These are phyloP conservation scores for Iodosphaeria phyllophila DNA, from an alignment of 2,329 filamentous ascomycete species.

Conservation along the genomic window DNA sequence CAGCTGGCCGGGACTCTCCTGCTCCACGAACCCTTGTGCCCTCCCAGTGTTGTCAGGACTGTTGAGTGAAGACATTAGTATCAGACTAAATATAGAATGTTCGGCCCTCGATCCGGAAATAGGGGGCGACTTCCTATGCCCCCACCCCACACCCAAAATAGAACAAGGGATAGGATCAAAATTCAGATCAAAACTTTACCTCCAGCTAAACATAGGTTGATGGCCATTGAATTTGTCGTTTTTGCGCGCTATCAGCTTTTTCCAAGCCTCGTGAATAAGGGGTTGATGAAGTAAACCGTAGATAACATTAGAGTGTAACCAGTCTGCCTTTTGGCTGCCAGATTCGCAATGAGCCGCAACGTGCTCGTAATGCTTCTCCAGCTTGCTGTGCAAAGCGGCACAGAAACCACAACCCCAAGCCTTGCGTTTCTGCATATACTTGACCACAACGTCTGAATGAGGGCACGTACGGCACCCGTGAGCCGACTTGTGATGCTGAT, in stretches of 20 bases:
- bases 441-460: slow-evolving; percentile 44
- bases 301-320: slow-evolving; percentile 51
- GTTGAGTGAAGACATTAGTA: no score
- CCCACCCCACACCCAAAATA: no score
- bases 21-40: slow-evolving; percentile 38
- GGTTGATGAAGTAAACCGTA: slow-evolving; percentile 50
- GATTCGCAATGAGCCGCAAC: slow-evolving; percentile 49
- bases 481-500: slow-evolving; percentile 47
- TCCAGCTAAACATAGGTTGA: slow-evolving; percentile 42
- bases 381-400: slow-evolving; percentile 39
- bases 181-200: no score
- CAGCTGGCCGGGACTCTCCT: slow-evolving; percentile 41
- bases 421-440: slow-evolving; percentile 42
- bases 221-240: slow-evolving; percentile 24
- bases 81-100: no score
- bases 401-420: slow-evolving; percentile 55
- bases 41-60: slow-evolving; percentile 34
- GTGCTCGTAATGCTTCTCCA: slow-evolving; percentile 49
- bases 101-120: no score
- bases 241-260: slow-evolving; percentile 28
- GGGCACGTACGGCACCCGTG: slow-evolving; percentile 47
- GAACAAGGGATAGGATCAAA: no score
- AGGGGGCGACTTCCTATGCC: no score
- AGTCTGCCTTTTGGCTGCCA: slow-evolving; percentile 42
- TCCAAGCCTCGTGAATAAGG: slow-evolving; percentile 41